Conservation (phyloP, 129 eudicot species). For the Glebionis coronaria region DNA sequence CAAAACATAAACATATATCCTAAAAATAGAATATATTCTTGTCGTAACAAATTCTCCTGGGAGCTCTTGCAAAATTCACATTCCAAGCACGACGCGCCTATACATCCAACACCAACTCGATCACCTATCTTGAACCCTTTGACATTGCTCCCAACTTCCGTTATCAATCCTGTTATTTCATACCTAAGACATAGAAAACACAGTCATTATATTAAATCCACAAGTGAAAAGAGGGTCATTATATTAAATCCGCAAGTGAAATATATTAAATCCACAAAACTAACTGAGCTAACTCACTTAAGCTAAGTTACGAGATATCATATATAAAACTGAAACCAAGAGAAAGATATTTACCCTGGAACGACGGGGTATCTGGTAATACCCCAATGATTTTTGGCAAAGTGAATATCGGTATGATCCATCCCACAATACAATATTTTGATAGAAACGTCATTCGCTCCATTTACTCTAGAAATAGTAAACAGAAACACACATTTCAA, state of each 20-base stretch:
- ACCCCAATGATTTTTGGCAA: slow-evolving; percentile 70
- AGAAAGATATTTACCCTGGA: slow-evolving; percentile 59
- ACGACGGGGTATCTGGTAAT: slow-evolving; percentile 83
- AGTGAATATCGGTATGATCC: slow-evolving; percentile 84
- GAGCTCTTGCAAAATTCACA: slow-evolving; percentile 62
- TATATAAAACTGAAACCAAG: too few relatives aligned
- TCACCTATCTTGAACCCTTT: slow-evolving; percentile 71
- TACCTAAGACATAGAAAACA: background rate
- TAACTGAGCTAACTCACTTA: too few relatives aligned
- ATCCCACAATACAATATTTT: slow-evolving; percentile 81
- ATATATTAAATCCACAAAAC: too few relatives aligned
- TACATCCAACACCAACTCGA: slow-evolving; percentile 77
- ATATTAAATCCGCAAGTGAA: too few relatives aligned
- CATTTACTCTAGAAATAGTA: slow-evolving; percentile 50
- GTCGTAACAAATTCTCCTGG: slow-evolving; percentile 61
- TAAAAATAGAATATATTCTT: too few relatives aligned
- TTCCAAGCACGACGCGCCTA: slow-evolving; percentile 71
- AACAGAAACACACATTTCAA: background rate
- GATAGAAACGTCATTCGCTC: slow-evolving; percentile 72
- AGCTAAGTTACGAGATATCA: too few relatives aligned
- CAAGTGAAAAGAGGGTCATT: too few relatives aligned
- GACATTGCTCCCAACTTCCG: slow-evolving; percentile 71
- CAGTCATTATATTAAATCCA: background rate
- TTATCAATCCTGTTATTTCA: slow-evolving; percentile 38
- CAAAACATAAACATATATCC: too few relatives aligned